These are phyloP conservation scores for Wickerhamomyces tratensis DNA, from an alignment of 805 yeast species.

Conservation along the genomic window DNA sequence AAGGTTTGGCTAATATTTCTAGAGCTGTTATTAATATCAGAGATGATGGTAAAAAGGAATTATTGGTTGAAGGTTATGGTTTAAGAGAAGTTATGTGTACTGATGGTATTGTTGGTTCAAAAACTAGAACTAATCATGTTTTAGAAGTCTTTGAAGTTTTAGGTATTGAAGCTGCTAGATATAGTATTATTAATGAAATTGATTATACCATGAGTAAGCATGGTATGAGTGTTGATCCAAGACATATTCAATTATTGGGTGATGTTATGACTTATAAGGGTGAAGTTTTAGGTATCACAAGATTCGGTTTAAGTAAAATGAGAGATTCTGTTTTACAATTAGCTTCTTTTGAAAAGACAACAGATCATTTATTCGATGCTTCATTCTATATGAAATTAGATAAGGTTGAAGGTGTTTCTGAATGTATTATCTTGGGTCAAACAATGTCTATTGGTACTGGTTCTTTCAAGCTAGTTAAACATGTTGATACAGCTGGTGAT, in stretches of 20 bases:
- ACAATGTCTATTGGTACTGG: slow-evolving; percentile 98
- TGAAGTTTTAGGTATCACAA: slow-evolving; percentile 93
- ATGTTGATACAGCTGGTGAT: slow-evolving; percentile 33
- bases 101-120: slow-evolving; percentile 87
- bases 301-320: slow-evolving; percentile 97
- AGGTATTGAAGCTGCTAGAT: slow-evolving; percentile 97
- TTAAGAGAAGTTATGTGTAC: slow-evolving; percentile 93
- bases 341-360: slow-evolving; percentile 96
- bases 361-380: slow-evolving; percentile 97
- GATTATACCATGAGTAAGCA: slow-evolving; percentile 97
- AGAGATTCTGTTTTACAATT: slow-evolving; percentile 94
- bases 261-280: slow-evolving; percentile 99
- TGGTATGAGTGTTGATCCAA: slow-evolving; percentile 99
- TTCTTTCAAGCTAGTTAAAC: slow-evolving; percentile 75
- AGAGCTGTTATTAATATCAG: slow-evolving; percentile 94
- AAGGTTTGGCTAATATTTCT: slow-evolving; percentile 84
- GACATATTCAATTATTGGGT: slow-evolving; percentile 94
- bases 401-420: slow-evolving; percentile 94
- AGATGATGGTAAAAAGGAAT: slow-evolving; percentile 79
- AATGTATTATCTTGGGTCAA: slow-evolving; percentile 94
- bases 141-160: slow-evolving; percentile 81
- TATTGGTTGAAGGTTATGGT: slow-evolving; percentile 97
- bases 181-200: slow-evolving; percentile 87
- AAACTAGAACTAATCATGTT: slow-evolving; percentile 86
- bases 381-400: slow-evolving; percentile 97